Percentiles rank a stretch among this genome's conserved stretches.
Evolutionary conservation across 1,139 yeast species (phyloP).

Genomic region (Pichia terricola): DNA sequence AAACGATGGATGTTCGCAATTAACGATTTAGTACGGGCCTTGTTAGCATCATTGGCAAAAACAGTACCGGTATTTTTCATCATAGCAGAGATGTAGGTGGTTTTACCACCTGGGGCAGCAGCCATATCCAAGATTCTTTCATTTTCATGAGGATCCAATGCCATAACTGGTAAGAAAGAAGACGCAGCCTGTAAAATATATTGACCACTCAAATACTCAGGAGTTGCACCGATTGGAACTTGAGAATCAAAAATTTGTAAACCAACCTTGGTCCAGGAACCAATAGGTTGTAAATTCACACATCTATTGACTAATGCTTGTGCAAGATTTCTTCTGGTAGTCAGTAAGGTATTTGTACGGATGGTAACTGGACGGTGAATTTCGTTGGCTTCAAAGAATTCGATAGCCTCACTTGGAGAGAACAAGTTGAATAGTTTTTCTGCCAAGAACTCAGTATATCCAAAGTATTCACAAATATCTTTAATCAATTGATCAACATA

Average conservation of each 20-base stretch:
- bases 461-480: slow-evolving; percentile 90
- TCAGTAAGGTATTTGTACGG: slow-evolving; percentile 88
- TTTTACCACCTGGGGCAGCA: slow-evolving; percentile 99
- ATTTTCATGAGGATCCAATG: slow-evolving; percentile 89
- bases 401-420: slow-evolving; percentile 93
- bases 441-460: slow-evolving; percentile 92
- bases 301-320: slow-evolving; percentile 94
- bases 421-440: slow-evolving; percentile 86
- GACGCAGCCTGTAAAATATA: slow-evolving; percentile 98
- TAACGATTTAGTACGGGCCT: slow-evolving; percentile 89
- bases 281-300: slow-evolving; percentile 93
- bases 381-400: slow-evolving; percentile 97
- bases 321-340: slow-evolving; percentile 92
- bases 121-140: slow-evolving; percentile 98
- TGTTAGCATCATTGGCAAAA: slow-evolving; percentile 95
- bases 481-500: slow-evolving; percentile 65
- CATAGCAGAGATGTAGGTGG: slow-evolving; percentile 89
- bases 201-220: slow-evolving; percentile 96
- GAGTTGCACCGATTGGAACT: slow-evolving; percentile 99
- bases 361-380: slow-evolving; percentile 93
- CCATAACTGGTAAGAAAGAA: slow-evolving; percentile 95
- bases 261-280: slow-evolving; percentile 97
- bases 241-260: slow-evolving; percentile 94
- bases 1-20: slow-evolving; percentile 96
- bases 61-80: slow-evolving; percentile 98